These are phyloP conservation scores for Prunus mongolica DNA, from an alignment of 306 rosid genomes.

Conservation along the genomic window DNA sequence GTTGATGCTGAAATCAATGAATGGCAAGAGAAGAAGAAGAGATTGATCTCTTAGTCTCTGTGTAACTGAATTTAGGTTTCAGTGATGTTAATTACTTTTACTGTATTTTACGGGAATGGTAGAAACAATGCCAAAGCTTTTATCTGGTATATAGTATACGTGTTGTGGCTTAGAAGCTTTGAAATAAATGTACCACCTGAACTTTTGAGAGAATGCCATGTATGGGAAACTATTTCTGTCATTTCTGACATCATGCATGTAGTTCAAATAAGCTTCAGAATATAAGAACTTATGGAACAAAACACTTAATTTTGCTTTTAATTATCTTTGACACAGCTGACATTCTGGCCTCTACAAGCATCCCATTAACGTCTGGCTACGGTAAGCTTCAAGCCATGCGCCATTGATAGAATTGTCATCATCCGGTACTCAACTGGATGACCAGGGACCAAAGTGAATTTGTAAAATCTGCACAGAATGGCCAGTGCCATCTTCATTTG, in stretches of 20 bases:
- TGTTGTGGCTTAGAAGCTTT: neutral
- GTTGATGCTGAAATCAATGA: constrained; percentile 46
- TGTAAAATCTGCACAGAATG: constrained; percentile 82
- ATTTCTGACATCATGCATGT: neutral
- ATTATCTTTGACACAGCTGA: neutral
- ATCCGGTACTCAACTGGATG: constrained; percentile 69
- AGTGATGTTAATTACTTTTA: neutral
- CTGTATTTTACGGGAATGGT: neutral
- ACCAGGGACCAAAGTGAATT: constrained; percentile 62
- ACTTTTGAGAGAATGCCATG: neutral
- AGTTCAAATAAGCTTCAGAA: neutral
- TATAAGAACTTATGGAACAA: neutral
- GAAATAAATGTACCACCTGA: neutral
- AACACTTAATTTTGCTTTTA: constrained; percentile 10
- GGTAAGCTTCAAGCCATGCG: constrained; percentile 73
- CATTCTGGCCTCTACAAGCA: neutral
- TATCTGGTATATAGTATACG: neutral
- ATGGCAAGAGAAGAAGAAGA: constrained; percentile 62
- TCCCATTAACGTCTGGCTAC: constrained; percentile 37
- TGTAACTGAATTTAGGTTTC: constrained; percentile 12
- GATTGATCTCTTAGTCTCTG: constrained; percentile 37
- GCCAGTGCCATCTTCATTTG: constrained; percentile 92
- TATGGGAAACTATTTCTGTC: neutral
- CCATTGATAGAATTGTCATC: constrained; percentile 96
- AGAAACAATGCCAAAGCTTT: neutral